Conservation (phyloP, 106 monocot species). For the Allium fistulosum region DNA sequence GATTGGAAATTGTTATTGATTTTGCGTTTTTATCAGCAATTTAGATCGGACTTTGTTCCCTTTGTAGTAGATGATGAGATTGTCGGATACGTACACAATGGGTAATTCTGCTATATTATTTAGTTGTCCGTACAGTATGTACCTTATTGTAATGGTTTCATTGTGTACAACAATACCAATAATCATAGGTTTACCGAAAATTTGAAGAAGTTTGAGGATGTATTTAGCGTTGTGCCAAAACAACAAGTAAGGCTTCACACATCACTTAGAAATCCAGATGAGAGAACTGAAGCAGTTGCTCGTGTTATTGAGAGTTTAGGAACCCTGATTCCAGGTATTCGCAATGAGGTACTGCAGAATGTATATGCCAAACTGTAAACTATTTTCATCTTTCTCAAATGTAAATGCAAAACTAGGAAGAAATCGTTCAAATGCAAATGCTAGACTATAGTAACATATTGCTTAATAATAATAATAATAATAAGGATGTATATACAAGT, state of each 20-base stretch:
- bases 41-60: constrained; percentile 47
- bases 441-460: too few species aligned
- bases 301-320: constrained; percentile 57
- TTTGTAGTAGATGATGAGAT: constrained; percentile 59
- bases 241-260: constrained; percentile 28
- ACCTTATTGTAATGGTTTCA: too few species aligned
- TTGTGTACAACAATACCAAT: too few species aligned
- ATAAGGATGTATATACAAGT: too few species aligned
- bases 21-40: constrained; percentile 35
- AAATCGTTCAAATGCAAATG: too few species aligned
- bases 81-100: constrained; percentile 63
- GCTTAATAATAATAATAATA: too few species aligned
- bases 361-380: too few species aligned
- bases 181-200: constrained; percentile 49
- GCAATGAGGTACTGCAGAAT: constrained; percentile 67
- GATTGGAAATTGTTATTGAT: background rate
- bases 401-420: too few species aligned
- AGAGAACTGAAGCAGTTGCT: constrained; percentile 69
- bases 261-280: constrained; percentile 51
- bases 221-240: constrained; percentile 33
- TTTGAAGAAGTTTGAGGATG: constrained; percentile 41
- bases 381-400: too few species aligned
- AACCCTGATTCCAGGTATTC: constrained; percentile 80
- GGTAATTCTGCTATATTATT: constrained; percentile 26
- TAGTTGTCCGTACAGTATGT: too few species aligned